Base-by-base conservation (phyloP, 192 early-diverging fungal genomes). In the Mortierella antarctica region DNA sequence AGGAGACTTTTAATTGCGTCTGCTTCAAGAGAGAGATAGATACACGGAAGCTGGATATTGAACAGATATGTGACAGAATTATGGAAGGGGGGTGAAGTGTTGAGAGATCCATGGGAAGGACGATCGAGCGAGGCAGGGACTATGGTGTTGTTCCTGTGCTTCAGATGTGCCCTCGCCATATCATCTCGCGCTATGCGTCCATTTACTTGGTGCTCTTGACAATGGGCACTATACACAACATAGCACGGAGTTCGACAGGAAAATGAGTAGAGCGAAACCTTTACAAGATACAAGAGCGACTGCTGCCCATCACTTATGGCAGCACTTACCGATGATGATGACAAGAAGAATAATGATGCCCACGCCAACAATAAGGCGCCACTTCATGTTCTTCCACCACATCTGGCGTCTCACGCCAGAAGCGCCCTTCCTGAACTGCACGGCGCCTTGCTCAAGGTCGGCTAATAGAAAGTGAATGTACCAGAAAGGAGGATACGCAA, bases 361-460 rank as follows among this genome's bases (percentile, higher is more conserved):
- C 46, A 89, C 80, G 46, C 84, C 93, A 58, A 99, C 87, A 70
- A 97, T 96, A 68, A 98, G 88, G 87, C 93, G 96, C 89, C 94
- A 92, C 88, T 95, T 98, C 91, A 96, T 94, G 74, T 97, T 95
- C 82, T 94, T 94, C 96, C 95, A 97, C 94, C 95, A 96, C 96
- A 97, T 97, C 71, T 90, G 88, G 85, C 93, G 94, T 66, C 95
- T 91, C 11, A 96, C 95, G 41, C 84, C 71, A 44, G 89, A 89
- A 3, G 96, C 95, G 49, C 93, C 93, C 60, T 89, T 87, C 53
- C 88, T 89, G 88, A 99, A 98, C 23, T 80, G 77, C 14, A 80
- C 57, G 14, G 77, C 77, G 18, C 77, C 77, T 55, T 71, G 69
- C 65, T 80, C 77, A 57, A 80, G 77, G 54, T 80, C 77, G 41